These are phyloP conservation scores for Porodaedalea pini DNA, from an alignment of 1,284 basidiomycete species.

Conservation along the genomic window DNA sequence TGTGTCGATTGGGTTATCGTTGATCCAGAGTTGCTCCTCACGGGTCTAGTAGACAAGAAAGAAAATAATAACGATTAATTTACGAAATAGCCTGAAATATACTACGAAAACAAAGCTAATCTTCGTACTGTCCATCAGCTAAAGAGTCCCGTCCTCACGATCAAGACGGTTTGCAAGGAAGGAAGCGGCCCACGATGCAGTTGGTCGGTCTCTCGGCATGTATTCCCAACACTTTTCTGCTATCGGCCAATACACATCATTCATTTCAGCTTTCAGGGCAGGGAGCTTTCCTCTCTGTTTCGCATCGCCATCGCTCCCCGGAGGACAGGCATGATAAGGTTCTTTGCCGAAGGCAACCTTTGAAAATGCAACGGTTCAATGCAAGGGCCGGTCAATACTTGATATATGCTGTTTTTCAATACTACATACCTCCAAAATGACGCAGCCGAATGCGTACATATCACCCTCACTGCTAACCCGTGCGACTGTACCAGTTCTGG, in stretches of 20 bases:
- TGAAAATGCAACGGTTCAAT: not conserved
- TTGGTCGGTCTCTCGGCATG: no score
- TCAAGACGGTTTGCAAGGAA: no score
- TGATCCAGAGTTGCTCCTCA: no score
- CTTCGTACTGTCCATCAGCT: no score
- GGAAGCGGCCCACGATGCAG: no score
- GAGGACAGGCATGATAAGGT: not conserved
- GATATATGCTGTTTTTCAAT: not conserved
- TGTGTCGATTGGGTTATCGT: not conserved
- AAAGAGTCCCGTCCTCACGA: no score
- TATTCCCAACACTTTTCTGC: not conserved
- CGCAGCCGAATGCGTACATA: no score
- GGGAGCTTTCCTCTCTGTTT: not conserved
- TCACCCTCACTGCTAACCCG: not conserved
- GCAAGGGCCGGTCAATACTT: not conserved
- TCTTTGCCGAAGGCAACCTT: not conserved
- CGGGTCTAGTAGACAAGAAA: no score
- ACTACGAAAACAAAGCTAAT: no score
- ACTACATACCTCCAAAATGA: slow-evolving; percentile 2
- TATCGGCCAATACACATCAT: not conserved
- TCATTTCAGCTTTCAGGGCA: not conserved
- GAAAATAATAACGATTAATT: no score
- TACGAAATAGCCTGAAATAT: no score
- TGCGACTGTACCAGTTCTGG: not conserved
- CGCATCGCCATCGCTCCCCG: not conserved